Conservation (phyloP, 2,329 filamentous ascomycete species). For the Diaporthe aspalathi region DNA sequence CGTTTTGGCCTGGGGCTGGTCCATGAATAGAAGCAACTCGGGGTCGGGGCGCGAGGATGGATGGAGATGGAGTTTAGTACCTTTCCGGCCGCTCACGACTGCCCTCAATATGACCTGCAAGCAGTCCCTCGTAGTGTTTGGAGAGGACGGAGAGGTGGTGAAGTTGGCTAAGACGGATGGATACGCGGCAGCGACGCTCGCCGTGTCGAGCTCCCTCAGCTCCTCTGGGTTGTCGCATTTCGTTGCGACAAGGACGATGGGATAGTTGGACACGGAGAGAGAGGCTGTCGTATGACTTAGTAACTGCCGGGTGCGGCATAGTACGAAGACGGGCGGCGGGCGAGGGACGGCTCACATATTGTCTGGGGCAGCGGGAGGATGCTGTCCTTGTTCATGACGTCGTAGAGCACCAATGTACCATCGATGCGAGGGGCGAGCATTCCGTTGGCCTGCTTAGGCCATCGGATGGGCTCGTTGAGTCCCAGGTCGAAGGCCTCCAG, state of each 20-base stretch:
- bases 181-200: conserved; percentile 71
- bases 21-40: conserved; percentile 28
- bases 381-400: conserved; percentile 83
- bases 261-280: conserved; percentile 77
- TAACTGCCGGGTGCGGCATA: conserved; percentile 18
- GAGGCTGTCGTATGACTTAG: conserved; percentile 66
- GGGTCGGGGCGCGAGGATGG: conserved; percentile 30
- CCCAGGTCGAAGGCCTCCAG: conserved; percentile 73
- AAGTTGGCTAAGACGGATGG: conserved; percentile 78
- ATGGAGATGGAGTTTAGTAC: conserved; percentile 61
- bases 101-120: conserved; percentile 80
- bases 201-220: conserved; percentile 77
- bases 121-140: conserved; percentile 80
- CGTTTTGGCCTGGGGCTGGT: background rate
- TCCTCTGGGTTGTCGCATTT: conserved; percentile 86
- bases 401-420: conserved; percentile 86
- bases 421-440: conserved; percentile 80
- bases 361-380: conserved; percentile 80
- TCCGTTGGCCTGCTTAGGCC: conserved; percentile 77
- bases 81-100: conserved; percentile 74
- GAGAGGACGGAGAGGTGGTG: conserved; percentile 76
- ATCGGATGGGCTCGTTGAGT: conserved; percentile 69
- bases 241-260: conserved; percentile 84
- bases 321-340: background rate
- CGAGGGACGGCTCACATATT: conserved; percentile 72